Evolutionary conservation across 495 filamentous ascomycete species (phyloP).

Genomic region (Podospora appendiculata): DNA sequence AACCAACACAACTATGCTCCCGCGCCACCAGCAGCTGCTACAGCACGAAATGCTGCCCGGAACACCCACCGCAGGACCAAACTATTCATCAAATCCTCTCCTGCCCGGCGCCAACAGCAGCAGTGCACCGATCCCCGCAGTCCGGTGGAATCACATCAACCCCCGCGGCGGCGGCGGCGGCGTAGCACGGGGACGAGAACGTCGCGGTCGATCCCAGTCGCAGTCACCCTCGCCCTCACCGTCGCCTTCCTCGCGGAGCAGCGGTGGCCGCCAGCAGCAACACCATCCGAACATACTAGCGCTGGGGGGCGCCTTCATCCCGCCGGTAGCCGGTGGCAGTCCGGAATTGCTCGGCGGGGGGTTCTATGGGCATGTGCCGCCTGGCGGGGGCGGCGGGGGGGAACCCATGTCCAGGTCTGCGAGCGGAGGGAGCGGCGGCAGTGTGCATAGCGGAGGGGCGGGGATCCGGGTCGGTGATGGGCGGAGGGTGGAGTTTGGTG

Average conservation of each 20-base stretch:
- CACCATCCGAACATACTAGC: not conserved
- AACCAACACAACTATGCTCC: not conserved
- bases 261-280: not conserved
- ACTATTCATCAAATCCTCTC: not conserved
- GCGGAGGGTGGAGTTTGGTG: constrained; percentile 15
- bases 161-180: not conserved
- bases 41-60: not conserved
- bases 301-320: not conserved
- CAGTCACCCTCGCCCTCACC: not conserved
- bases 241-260: not conserved
- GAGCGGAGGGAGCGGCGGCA: not conserved
- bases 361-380: too few species aligned
- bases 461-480: constrained; percentile 16
- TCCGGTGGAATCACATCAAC: not conserved
- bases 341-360: not conserved
- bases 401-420: constrained; percentile 4
- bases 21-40: not conserved
- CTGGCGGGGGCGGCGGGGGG: constrained; percentile 1
- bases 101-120: not conserved
- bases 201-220: not conserved
- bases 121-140: not conserved
- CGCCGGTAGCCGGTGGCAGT: too few species aligned
- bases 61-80: too few species aligned
- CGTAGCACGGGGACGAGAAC: not conserved
- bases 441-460: constrained; percentile 4